A percentile compares a stretch with the other conserved stretches of the same genome.
Conservation (phyloP, 129 eudicot species). For the Lactuca sativa region DNA sequence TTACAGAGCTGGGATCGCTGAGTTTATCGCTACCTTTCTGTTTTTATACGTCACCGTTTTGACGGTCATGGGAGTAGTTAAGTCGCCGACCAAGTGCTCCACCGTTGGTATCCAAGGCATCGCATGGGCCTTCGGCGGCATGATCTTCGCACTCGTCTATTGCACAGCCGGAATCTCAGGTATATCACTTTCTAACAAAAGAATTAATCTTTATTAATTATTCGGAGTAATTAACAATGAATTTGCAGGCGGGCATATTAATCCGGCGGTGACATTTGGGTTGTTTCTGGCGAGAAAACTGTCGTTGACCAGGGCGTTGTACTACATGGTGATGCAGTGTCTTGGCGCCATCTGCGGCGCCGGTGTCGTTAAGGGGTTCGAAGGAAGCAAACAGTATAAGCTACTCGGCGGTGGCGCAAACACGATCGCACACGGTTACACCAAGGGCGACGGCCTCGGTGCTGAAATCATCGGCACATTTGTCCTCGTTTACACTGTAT, state of each 20-base stretch:
- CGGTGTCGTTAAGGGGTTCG: conserved; percentile 66
- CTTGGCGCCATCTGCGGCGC: conserved; percentile 87
- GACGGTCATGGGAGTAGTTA: conserved; percentile 72
- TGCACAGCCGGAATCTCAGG: conserved; percentile 94
- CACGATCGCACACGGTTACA: conserved; percentile 64
- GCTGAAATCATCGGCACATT: conserved; percentile 77
- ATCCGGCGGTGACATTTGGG: conserved; percentile 76
- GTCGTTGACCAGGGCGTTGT: conserved; percentile 76
- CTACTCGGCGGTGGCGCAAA: conserved; percentile 71
- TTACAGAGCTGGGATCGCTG: conserved; percentile 86
- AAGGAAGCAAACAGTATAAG: conserved; percentile 37
- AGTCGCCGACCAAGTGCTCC: conserved; percentile 52
- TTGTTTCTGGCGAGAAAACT: conserved; percentile 68
- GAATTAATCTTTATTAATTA: neutral
- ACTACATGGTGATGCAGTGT: conserved; percentile 88
- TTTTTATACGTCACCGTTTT: conserved; percentile 62
- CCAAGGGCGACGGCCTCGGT: conserved; percentile 72
- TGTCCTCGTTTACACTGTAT: conserved; percentile 79
- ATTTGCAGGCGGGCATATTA: conserved; percentile 68
- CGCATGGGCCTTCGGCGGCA: conserved; percentile 92
- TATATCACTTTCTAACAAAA: neutral
- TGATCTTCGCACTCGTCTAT: conserved; percentile 86
- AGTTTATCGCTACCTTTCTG: conserved; percentile 75
- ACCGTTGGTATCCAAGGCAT: conserved; percentile 86
- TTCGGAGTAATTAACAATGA: neutral